Conservation (phyloP, 176 grass and related monocot genomes). For the Paspalum notatum region DNA sequence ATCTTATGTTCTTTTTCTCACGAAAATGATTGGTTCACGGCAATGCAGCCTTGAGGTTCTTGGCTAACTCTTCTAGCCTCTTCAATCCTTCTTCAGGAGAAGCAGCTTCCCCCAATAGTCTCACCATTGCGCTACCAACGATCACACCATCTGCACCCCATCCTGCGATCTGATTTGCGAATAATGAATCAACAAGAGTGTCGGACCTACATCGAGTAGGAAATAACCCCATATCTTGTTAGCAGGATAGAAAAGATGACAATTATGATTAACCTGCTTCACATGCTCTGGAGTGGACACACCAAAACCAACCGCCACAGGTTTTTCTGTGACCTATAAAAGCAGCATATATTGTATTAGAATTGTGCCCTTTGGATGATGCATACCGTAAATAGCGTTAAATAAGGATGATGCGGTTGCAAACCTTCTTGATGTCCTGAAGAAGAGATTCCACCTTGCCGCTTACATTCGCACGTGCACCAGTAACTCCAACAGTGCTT, state of each 20-base stretch:
- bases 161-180: conserved; percentile 57
- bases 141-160: conserved; percentile 99
- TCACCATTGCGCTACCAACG: conserved; percentile 90
- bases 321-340: conserved; percentile 80
- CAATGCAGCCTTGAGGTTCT: conserved; percentile 77
- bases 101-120: conserved; percentile 62
- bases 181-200: background rate
- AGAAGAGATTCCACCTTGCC: conserved; percentile 82
- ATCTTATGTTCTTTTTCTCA: background rate
- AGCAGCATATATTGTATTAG: conserved; percentile 33
- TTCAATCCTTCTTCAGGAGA: conserved; percentile 90
- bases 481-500: conserved; percentile 92
- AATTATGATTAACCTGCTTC: conserved; percentile 66
- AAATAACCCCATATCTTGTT: conserved; percentile 6
- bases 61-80: conserved; percentile 74
- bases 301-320: conserved; percentile 96
- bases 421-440: conserved; percentile 89
- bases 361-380: background rate
- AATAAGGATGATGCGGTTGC: conserved; percentile 3
- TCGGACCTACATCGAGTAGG: background rate
- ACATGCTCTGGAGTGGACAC: conserved; percentile 92
- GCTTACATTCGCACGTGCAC: conserved; percentile 74
- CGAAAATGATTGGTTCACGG: conserved; percentile 52
- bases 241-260: conserved; percentile 31
- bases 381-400: background rate